Percentiles rank a stretch among this genome's conserved stretches.
These are phyloP conservation scores for Ochromonas danica DNA, from an alignment of 108 stramenopile genomes.

Conservation along the genomic window DNA sequence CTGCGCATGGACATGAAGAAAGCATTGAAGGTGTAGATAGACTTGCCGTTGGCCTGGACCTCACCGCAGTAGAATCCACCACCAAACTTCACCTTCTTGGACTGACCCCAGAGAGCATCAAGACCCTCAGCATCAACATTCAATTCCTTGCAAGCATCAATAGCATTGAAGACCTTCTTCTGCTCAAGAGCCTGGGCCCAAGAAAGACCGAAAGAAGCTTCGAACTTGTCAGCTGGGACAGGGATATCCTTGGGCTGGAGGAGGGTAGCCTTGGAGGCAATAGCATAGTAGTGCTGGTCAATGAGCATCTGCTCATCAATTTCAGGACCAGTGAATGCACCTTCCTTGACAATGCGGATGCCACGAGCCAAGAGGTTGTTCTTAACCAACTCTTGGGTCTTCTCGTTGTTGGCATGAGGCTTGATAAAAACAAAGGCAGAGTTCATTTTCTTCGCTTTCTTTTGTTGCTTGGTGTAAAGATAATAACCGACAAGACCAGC, in stretches of 20 bases:
- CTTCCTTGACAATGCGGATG: conserved; percentile 69
- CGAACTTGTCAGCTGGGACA: conserved; percentile 76
- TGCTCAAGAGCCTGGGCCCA: conserved; percentile 74
- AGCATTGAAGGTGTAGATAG: conserved; percentile 85
- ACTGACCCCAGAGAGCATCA: neutral
- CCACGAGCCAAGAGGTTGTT: conserved; percentile 54
- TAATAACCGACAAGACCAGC: too few relatives aligned
- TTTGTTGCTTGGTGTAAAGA: too few relatives aligned
- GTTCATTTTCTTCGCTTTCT: neutral
- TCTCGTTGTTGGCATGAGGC: conserved; percentile 83
- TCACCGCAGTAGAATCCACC: conserved; percentile 89
- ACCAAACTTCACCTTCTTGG: conserved; percentile 73
- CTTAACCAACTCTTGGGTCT: conserved; percentile 67
- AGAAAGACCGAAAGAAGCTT: conserved; percentile 74
- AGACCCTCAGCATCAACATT: conserved; percentile 62
- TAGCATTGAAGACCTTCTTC: conserved; percentile 73
- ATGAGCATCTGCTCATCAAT: conserved; percentile 83
- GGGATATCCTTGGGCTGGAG: conserved; percentile 69
- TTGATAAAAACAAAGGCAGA: conserved; percentile 88
- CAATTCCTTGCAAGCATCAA: conserved; percentile 80
- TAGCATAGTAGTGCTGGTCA: conserved; percentile 91
- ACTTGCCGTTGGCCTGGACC: conserved; percentile 40
- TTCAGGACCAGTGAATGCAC: conserved; percentile 66
- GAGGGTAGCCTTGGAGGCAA: conserved; percentile 86
- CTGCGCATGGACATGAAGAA: conserved; percentile 84